Evolutionary conservation across 352 stramenopile genomes (phyloP), one percentile per base, ranked within the genome.

Genomic region (Peronospora destructor): DNA sequence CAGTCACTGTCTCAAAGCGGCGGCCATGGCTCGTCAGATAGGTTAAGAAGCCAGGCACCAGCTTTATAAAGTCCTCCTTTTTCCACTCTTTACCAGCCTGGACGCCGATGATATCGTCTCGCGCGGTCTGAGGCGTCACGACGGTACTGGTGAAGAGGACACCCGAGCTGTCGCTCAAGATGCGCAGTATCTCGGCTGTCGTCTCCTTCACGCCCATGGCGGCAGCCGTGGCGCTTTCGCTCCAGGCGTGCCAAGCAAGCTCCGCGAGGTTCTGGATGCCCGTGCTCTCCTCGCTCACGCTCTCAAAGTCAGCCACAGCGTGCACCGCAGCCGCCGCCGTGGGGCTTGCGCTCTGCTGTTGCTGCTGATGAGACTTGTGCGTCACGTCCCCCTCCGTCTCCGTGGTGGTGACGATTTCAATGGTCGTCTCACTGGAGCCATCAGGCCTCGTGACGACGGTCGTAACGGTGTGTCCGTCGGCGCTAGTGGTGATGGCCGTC

Each of bases 101-200:
- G 12, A 55, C 32, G 40, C 29, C 44, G 30, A 32, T 38, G 33
- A 57, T 26, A 17, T 32, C 45, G 35, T 23, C 36, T 10, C 17
- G 52, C 11, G 21, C 41, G n/a, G 35, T 36, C n/a, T 43, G 47
- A 11, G 56, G 38, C 26, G 55, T 32, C 35, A 66, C 56, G 42
- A 65, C 53, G 25, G 59, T 65, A 28, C 61, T 66, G 4, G 57
- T 61, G 44, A 66, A 66, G 35, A 70, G 36, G 44, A 66, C 58
- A 23, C 62, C 53, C 29, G 59, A 66, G 47, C 33, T 59, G 9
- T 49, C 26, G 26, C 38, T 52, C 16, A 63, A 28, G 10, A 26
- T 33, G 26, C 33, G 43, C 28, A 56, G 26, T 19, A 26, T 52
- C 34, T 61, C 60, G 25, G 43, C 21, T 13, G 48, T 56, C 25